Conservation (phyloP, 345 rosid species). For the Lagerstroemia speciosa region DNA sequence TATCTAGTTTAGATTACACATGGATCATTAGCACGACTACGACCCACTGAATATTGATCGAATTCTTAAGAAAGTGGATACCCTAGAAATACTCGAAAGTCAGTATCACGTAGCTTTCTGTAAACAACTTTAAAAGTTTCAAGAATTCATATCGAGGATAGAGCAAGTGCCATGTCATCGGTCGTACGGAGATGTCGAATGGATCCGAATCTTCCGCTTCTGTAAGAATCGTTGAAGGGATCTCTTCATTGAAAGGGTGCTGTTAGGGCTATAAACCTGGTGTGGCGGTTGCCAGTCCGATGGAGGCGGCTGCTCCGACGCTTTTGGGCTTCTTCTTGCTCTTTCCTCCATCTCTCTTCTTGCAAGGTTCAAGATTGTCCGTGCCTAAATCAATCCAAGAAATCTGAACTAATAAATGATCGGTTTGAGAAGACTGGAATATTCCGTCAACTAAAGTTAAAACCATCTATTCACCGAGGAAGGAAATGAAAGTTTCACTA, state of each 20-base stretch:
- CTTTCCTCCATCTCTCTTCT: conserved; percentile 14
- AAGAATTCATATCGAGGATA: background rate
- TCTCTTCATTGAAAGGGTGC: conserved; percentile 18
- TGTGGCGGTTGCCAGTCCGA: background rate
- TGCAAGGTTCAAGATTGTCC: conserved; percentile 16
- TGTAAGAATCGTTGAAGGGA: conserved; percentile 21
- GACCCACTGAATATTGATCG: too few species aligned
- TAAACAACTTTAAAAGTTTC: background rate
- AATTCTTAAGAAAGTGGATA: too few species aligned
- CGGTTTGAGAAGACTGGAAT: background rate
- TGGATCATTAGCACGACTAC: too few species aligned
- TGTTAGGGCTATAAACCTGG: conserved; percentile 4
- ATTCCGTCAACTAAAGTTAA: too few species aligned
- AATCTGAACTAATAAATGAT: background rate
- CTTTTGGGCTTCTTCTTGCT: background rate
- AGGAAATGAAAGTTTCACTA: too few species aligned
- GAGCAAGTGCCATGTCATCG: background rate
- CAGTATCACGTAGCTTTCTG: too few species aligned
- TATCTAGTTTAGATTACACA: too few species aligned
- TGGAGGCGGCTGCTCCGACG: background rate
- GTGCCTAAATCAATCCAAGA: conserved; percentile 12
- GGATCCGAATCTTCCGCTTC: conserved; percentile 19
- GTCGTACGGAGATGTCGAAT: conserved; percentile 11
- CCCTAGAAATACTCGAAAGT: too few species aligned
- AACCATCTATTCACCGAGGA: too few species aligned